Evolutionary conservation across 176 grass and related monocot species (phyloP).

Genomic region (Oryza officinalis): DNA sequence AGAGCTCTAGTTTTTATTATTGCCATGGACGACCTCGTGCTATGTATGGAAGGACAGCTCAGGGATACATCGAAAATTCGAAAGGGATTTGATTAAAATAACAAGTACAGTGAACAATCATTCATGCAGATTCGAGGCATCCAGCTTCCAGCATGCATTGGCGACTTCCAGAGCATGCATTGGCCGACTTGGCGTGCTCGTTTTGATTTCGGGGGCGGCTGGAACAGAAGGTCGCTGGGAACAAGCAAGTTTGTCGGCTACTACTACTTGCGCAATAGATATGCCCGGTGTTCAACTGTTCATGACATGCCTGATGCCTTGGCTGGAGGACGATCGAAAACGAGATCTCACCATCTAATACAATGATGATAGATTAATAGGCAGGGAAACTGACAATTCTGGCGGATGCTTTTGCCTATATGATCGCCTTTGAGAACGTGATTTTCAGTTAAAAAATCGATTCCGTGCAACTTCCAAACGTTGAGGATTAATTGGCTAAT

Average conservation of each 20-base stretch:
- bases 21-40: too few species aligned
- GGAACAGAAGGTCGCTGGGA: not conserved
- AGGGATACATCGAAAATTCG: not conserved
- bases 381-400: not conserved
- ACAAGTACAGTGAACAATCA: slow-evolving; percentile 11
- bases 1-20: too few species aligned
- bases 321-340: not conserved
- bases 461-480: not conserved
- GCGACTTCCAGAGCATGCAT: not conserved
- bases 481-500: not conserved
- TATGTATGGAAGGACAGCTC: slow-evolving; percentile 3
- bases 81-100: not conserved
- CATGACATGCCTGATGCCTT: not conserved
- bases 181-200: not conserved
- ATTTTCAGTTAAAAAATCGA: not conserved
- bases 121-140: not conserved
- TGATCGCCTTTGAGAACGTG: not conserved
- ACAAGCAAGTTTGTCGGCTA: not conserved
- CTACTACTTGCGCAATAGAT: not conserved
- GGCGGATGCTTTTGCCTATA: not conserved
- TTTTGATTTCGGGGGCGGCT: not conserved
- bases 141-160: not conserved
- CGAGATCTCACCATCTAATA: slow-evolving; percentile 23
- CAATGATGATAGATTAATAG: not conserved
- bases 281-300: not conserved